Conservation (phyloP, 306 rosid species). For the Quercus glauca region DNA sequence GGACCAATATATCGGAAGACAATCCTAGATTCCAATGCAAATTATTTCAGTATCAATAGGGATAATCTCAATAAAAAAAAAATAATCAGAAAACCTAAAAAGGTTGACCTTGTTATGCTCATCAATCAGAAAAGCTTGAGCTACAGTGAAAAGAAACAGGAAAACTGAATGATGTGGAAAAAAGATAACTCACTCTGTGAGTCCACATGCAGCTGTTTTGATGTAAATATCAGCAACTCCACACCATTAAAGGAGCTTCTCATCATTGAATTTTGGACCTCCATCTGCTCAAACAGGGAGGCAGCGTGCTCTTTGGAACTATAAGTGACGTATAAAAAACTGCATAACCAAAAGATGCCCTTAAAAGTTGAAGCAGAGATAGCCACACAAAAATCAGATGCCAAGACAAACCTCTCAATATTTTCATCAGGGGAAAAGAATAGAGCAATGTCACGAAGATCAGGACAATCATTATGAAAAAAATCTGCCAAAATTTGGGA, state of each 20-base stretch:
- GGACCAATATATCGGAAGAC: neutral
- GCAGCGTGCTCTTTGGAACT: slow-evolving; percentile 36
- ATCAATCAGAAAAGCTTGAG: neutral
- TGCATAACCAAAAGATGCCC: neutral
- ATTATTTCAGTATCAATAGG: neutral
- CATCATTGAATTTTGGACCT: slow-evolving; percentile 40
- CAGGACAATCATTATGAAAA: slow-evolving; percentile 41
- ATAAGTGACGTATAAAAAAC: slow-evolving; percentile 17
- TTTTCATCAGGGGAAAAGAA: slow-evolving; percentile 56
- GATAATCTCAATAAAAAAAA: too few relatives aligned
- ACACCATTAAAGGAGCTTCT: slow-evolving; percentile 44
- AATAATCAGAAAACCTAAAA: neutral
- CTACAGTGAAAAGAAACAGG: neutral
- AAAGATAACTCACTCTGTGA: slow-evolving; percentile 40
- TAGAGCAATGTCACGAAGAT: slow-evolving; percentile 59
- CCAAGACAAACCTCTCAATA: slow-evolving; percentile 44
- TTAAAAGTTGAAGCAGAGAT: neutral
- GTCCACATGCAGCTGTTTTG: slow-evolving; percentile 41
- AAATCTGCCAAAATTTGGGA: slow-evolving; percentile 38
- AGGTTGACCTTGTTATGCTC: neutral
- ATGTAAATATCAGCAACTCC: slow-evolving; percentile 62
- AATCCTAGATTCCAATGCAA: neutral
- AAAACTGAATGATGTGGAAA: slow-evolving; percentile 14
- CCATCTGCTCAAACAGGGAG: slow-evolving; percentile 48
- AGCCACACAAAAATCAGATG: slow-evolving; percentile 10